Base-by-base conservation (phyloP, 257 asterid species). In the Osmanthus fragrans region DNA sequence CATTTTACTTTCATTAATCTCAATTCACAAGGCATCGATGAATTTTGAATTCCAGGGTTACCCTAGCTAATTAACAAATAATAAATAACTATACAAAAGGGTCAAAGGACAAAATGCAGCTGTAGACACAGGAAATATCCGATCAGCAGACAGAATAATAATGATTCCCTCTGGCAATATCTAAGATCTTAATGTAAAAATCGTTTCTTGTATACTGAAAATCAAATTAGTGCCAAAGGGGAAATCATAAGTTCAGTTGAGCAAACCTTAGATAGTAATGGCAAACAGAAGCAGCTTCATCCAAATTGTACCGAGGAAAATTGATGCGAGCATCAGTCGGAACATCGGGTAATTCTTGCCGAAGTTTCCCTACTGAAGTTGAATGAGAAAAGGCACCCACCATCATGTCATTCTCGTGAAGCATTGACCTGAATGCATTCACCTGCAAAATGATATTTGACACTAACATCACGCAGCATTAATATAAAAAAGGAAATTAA, bases 331-430 rank as follows among this genome's bases (percentile, higher is more conserved):
- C 90, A 88, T 92, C 92, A 25, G 72, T 16, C 16, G 99, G 99
- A 85, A 96, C 98, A 87, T 77, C 93, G 29, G 99, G 99, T 76
- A 96, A 79, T 74, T 96, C 98, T 80, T 83, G 83, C 23, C 98
- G 94, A 80, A 93, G 82, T 82, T 96, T 95, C 79, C 99, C 98
- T 65, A 96, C 99, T 63, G 99, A 96, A 32, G 96, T 96, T 64
- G 98, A 90, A 81, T 96, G 98, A 40, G 97, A 93, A 84, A 93
- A 93, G 58, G 93, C 92, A 18, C 99, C 99, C 75, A 89, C 95
- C 98, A 92, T 96, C 99, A 96, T 93, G 74, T 81, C 60, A 78
- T 93, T 88, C 66, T 87, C 86, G 74, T 92, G 89, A 86, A 88
- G 83, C 99, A 96, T 93, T 64, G 97, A 89, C 88, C 99, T 92